Evolutionary conservation across 106 monocot species (phyloP), one percentile per base, ranked within the genome.

Genomic region (Acorus gramineus): DNA sequence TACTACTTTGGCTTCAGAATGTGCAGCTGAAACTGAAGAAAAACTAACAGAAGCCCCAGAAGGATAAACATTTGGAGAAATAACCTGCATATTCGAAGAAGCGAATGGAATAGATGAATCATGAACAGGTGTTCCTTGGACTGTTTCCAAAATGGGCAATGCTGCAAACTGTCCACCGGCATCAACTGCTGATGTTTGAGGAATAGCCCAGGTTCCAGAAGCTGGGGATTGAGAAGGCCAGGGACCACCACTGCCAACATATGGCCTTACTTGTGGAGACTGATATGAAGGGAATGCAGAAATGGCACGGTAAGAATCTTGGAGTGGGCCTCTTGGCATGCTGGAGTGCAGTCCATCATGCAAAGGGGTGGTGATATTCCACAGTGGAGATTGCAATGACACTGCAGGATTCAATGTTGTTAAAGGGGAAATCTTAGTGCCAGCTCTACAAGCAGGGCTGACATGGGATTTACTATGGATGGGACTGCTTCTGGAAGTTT

Each of bases 251-350:
- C 59, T 73, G 45, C 77, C 54, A 2, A 72, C 44, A 13, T 74
- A 66, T 49, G 75, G 80, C 53, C 73, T 80, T 66, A 58, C 59
- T n/a, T 85, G 82, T 12, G 82, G 53, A 62, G 76, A 56, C 61
- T 78, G 84, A 66, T 78, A 82, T 44, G 88, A 58, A 76, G 78
- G 69, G 49, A 81, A 44, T 10, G 87, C 85, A 63, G 83, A 73
- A 55, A 81, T 42, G 56, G 76, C 60, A 53, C 77, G 87, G 67
- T 53, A 71, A 62, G 79, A 81, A 47, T 87, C 85, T 52, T 87
- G 14, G 6, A 78, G 63, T 28, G 70, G 66, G n/a, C 77, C 73
- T 71, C 80, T 80, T 62, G 74, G 57, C 50, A 79, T 53, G 59
- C 60, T 85, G 12, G 78, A 69, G 45, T 57, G 46, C 45, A 76